Conservation (phyloP, 1,284 basidiomycete species). For the Anthracocystis panici-leucophaei region DNA sequence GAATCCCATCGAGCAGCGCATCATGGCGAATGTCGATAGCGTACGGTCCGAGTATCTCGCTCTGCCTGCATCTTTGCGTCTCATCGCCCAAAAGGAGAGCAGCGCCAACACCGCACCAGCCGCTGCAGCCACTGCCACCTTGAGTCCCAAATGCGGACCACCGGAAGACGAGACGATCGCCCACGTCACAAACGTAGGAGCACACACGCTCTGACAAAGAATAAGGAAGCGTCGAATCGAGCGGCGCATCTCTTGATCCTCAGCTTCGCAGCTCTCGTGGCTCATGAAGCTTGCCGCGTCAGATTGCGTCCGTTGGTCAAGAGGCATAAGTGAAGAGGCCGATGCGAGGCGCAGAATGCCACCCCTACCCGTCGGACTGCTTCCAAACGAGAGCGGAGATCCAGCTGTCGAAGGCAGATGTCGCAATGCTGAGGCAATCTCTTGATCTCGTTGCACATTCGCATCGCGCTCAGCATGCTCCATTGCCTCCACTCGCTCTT, state of each 20-base stretch:
- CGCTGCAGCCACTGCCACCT: conserved; percentile 25
- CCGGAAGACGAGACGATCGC: conserved; percentile 45
- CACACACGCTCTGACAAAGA: conserved; percentile 53
- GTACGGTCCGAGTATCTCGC: conserved; percentile 42
- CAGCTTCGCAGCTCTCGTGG: conserved; percentile 72
- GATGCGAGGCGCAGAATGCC: conserved; percentile 2
- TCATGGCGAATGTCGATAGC: conserved; percentile 31
- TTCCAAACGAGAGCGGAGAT: conserved; percentile 43
- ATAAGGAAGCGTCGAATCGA: conserved; percentile 49
- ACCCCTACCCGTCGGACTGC: conserved; percentile 10
- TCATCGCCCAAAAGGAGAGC: conserved; percentile 33
- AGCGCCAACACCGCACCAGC: conserved; percentile 15
- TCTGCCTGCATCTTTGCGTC: conserved; percentile 27
- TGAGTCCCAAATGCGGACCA: conserved; percentile 13
- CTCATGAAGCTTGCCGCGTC: conserved; percentile 38
- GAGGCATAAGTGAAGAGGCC: conserved; percentile 11
- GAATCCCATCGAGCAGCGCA: conserved; percentile 61
- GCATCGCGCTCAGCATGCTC: conserved; percentile 34
- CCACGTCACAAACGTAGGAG: conserved; percentile 61
- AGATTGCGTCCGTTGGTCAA: conserved; percentile 4
- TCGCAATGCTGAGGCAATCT: conserved; percentile 52
- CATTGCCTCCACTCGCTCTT: conserved; percentile 31
- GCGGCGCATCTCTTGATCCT: conserved; percentile 52
- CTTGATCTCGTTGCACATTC: conserved; percentile 44
- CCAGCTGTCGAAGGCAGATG: conserved; percentile 38